Evolutionary conservation across 2,329 filamentous ascomycete species (phyloP).

Genomic region (Apiospora malaysiana): DNA sequence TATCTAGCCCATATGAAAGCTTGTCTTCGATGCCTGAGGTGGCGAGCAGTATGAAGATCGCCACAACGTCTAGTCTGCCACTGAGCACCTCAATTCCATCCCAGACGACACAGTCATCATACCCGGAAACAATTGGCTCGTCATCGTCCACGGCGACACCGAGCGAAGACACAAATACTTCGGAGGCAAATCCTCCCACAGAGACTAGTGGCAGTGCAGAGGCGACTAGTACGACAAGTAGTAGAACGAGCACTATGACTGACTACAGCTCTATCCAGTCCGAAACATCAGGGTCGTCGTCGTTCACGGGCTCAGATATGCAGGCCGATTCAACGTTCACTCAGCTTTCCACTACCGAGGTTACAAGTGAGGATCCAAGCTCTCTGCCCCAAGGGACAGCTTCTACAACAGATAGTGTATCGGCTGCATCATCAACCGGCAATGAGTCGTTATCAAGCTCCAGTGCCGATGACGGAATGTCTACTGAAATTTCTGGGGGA

Average conservation of each 20-base stretch:
- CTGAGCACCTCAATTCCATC: not conserved
- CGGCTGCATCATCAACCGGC: not conserved
- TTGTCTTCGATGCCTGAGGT: not conserved
- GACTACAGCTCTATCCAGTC: not conserved
- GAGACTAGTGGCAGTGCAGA: not conserved
- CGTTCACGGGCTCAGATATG: not conserved
- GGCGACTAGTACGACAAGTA: not conserved
- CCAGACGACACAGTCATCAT: not conserved
- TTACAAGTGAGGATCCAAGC: not conserved
- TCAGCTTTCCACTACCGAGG: not conserved
- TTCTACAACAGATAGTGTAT: not conserved
- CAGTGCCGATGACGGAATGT: not conserved
- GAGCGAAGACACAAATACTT: not conserved
- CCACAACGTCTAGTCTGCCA: not conserved
- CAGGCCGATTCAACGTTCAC: not conserved
- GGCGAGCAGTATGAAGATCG: not conserved
- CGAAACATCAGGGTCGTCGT: not conserved
- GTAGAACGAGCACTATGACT: not conserved
- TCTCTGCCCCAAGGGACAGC: not conserved
- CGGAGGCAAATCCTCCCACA: not conserved
- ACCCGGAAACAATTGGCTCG: not conserved
- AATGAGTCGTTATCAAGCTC: not conserved
- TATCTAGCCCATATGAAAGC: not conserved
- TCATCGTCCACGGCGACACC: not conserved
- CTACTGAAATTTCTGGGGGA: not conserved